Conservation (phyloP, 2,329 filamentous ascomycete genomes). For the Immersiporthe knoxdaviesiana region DNA sequence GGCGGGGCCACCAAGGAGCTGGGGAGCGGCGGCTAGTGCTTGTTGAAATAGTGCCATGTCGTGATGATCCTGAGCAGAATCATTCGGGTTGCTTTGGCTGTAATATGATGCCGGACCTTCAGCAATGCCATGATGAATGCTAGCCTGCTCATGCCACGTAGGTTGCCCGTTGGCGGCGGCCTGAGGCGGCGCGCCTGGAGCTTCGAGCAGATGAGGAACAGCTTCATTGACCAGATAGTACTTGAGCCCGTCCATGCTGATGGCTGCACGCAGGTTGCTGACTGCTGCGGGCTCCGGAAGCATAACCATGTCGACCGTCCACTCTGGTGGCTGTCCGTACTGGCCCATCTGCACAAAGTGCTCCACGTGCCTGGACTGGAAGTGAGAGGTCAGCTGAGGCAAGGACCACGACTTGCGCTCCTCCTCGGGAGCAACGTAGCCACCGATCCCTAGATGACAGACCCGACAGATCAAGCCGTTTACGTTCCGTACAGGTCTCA, state of each 20-base stretch:
- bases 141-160: constrained; percentile 22
- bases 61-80: not conserved
- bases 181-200: constrained; percentile 15
- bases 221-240: constrained; percentile 44
- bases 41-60: constrained; percentile 10
- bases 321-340: constrained; percentile 41
- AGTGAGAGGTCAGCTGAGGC: constrained; percentile 62
- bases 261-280: constrained; percentile 35
- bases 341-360: constrained; percentile 33
- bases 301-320: constrained; percentile 52
- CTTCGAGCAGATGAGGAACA: constrained; percentile 41
- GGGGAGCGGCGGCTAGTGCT: not conserved
- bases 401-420: constrained; percentile 55
- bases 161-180: constrained; percentile 3
- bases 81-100: constrained; percentile 12
- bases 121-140: constrained; percentile 16
- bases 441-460: constrained; percentile 48
- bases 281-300: constrained; percentile 43
- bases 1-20: not conserved
- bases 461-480: constrained; percentile 59
- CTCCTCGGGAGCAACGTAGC: constrained; percentile 34
- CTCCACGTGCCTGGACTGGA: constrained; percentile 50
- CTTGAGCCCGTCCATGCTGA: constrained; percentile 40
- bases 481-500: constrained; percentile 59
- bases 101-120: constrained; percentile 18